Base-by-base conservation (phyloP, 177 flowering plant species). In the Vitis hybrid region DNA sequence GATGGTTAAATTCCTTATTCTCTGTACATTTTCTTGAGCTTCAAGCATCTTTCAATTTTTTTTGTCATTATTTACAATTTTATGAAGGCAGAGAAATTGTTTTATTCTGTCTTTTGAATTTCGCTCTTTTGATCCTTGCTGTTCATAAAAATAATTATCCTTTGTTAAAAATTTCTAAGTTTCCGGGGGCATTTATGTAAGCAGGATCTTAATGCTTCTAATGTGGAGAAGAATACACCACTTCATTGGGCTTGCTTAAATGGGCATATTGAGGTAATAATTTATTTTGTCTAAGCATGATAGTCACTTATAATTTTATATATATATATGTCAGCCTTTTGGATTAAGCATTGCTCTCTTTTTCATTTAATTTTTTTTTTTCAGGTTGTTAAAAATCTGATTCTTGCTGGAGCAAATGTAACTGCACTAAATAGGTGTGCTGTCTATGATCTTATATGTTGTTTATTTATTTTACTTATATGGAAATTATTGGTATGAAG, bases 181-280 rank as follows among this genome's bases (percentile, higher is more conserved):
- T 11, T 70, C 49, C 12, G 48, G 69, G 50, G 7, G 54, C 17
- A 67, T 67, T 4, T 67, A 7, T 65, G 11, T 66, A 15, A 46
- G 74, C 87, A 94, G 98, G 91, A 92, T 79, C 71, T 89, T n/a
- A 87, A 92, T 81, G 87, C 88, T 67, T 65, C 74, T 50, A 94
- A 94, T 72, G 72, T 35, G 65, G 97, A 94, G 85, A 88, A 87
- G 61, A 94, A 94, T 70, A 89, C 98, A 1, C 91, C 98, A 70
- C 91, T 94, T 72, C 98, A 94, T 60, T 94, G 92, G 91, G 98
- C 97, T 60, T 91, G 97, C 80, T 92, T 94, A 64, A 94, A 92
- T 73, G 97, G 97, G 18, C 98, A 87, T 76, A 57, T 83, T 61
- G 92, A 94, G 94, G 98, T 93, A 79, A 70, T 65, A 19, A 13